Base-by-base conservation (phyloP, 768 basidiomycete genomes). In the Collybiopsis luxurians region DNA sequence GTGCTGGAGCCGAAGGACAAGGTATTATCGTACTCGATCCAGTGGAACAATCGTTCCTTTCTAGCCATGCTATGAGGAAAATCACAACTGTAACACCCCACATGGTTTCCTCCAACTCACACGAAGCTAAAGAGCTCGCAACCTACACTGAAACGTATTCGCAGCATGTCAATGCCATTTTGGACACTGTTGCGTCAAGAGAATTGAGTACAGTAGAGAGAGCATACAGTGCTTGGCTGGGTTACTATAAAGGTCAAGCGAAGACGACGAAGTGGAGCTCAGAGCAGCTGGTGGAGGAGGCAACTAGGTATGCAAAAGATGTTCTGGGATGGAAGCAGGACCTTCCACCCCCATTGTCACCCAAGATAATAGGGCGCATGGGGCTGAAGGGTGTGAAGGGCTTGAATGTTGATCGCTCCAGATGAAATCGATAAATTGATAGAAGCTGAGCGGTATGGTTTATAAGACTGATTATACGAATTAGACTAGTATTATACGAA, bases 1-100 rank as follows among this genome's bases (percentile, higher is more conserved):
- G 89, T 43, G 89, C 89, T 0, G 89, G 89, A 4, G 73, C 82
- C 45, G 73, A 78, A 4, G 87, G 89, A 0, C 76, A 74, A 38
- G 85, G 86, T 2, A 73, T 84, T 52, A 62, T 88, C 43, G 69
- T 88, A 39, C 76, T 87, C 49, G 75, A 79, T 38, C 75, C 75
- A 5, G 71, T 69, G 31, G 87, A 89, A 60, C 55, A 67, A 21
- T 70, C 67, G 46, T 86, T 87, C 73, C 67, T 86, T 6, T 59
- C 58, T 17, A 66, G 63, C 9, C 69, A 69, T 5, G 75, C 70
- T 1, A 75, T 84, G 62, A 59, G 61, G 19, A 60, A 67, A 2
- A 69, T 84, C 31, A 51, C 50, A 19, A 73, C 73, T 1, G 68
- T 87, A 51, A 59, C 75, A 57, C 42, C 70, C 44, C 30, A 68